These are phyloP conservation scores for Phytophthora citricola DNA, from an alignment of 352 stramenopile species.

Conservation along the genomic window DNA sequence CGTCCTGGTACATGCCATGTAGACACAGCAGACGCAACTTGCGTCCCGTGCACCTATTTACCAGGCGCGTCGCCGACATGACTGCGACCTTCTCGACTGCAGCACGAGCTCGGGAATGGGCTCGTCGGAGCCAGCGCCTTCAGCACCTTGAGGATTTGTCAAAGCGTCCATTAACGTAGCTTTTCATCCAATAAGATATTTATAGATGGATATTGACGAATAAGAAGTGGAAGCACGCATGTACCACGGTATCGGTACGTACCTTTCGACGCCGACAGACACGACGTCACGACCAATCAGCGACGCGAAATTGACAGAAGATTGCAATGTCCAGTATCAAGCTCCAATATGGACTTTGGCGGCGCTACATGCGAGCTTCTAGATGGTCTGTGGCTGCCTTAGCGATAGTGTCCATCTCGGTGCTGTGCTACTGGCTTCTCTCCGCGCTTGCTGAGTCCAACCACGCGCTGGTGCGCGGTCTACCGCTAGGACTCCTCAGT, in stretches of 20 bases:
- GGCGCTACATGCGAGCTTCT: conserved; percentile 9
- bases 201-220: too few species aligned
- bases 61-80: conserved; percentile 23
- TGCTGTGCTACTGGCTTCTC: conserved; percentile 27
- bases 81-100: conserved; percentile 14
- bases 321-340: too few species aligned
- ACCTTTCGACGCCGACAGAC: too few species aligned
- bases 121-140: conserved; percentile 13
- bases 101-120: conserved; percentile 17
- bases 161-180: background rate
- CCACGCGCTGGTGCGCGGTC: conserved; percentile 18
- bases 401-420: conserved; percentile 5
- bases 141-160: conserved; percentile 18
- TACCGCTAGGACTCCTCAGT: conserved; percentile 17
- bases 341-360: background rate
- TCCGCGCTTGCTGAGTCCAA: conserved; percentile 31
- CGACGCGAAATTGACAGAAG: background rate
- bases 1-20: conserved; percentile 89
- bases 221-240: too few species aligned
- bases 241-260: too few species aligned
- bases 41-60: conserved; percentile 25
- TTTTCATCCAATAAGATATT: conserved; percentile 15
- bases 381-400: conserved; percentile 13
- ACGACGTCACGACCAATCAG: background rate
- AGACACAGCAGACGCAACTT: conserved; percentile 82